Conservation (phyloP, 2,329 filamentous ascomycete species). For the Colletotrichum orchidophilum region DNA sequence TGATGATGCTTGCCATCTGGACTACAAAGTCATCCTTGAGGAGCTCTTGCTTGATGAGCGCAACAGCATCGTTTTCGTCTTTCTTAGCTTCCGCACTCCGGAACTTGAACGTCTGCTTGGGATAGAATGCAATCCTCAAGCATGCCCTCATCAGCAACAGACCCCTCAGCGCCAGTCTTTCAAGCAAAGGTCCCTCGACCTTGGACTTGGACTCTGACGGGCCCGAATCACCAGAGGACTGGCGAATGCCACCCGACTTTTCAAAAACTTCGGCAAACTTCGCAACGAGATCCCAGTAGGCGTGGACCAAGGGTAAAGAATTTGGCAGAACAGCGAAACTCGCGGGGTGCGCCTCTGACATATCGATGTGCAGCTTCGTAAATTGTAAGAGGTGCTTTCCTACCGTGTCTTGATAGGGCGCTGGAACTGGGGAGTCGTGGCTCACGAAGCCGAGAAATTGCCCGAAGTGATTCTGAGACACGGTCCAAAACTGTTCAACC, state of each 20-base stretch:
- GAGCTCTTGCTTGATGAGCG: slow-evolving; percentile 76
- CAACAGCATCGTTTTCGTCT: slow-evolving; percentile 76
- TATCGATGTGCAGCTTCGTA: slow-evolving; percentile 89
- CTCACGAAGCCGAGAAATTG: slow-evolving; percentile 74
- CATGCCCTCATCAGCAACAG: slow-evolving; percentile 85
- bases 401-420: slow-evolving; percentile 68
- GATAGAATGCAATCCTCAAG: slow-evolving; percentile 84
- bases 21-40: slow-evolving; percentile 81
- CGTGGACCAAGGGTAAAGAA: slow-evolving; percentile 78
- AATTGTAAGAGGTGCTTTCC: slow-evolving; percentile 91
- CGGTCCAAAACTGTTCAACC: slow-evolving; percentile 81
- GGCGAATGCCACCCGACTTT: slow-evolving; percentile 65
- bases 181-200: slow-evolving; percentile 71
- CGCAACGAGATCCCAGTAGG: slow-evolving; percentile 86
- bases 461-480: slow-evolving; percentile 82
- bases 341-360: slow-evolving; percentile 81
- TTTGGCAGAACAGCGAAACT: slow-evolving; percentile 86
- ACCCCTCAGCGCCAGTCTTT: slow-evolving; percentile 84
- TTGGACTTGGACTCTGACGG: slow-evolving; percentile 55
- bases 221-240: slow-evolving; percentile 47
- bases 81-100: slow-evolving; percentile 77
- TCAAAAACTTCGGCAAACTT: slow-evolving; percentile 80
- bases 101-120: slow-evolving; percentile 85
- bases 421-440: slow-evolving; percentile 62
- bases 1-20: slow-evolving; percentile 84